Evolutionary conservation across 345 rosid genomes (phyloP), one percentile per base, ranked within the genome.

Genomic region (Populus davidiana): DNA sequence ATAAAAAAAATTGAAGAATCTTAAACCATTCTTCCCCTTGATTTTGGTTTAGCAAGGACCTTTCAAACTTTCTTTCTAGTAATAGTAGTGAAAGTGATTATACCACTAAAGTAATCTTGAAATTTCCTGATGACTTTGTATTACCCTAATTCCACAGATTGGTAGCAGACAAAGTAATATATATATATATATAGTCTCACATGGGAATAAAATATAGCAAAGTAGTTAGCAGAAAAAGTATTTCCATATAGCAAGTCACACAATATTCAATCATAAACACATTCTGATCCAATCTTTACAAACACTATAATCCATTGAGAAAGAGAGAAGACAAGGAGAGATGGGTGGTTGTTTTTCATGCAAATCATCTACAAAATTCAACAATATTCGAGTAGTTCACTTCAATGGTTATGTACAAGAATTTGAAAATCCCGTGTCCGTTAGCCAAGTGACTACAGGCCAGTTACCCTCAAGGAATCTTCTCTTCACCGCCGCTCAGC

Each of bases 401-500:
- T 77, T 84, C 68, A 82, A 74, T 67, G 91, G 91, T 5, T 38
- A 16, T 13, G 86, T 87, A 1, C 85, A 88, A 39, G 84, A 77
- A 35, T 87, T 85, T 35, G 81, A 77, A 8, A 67, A 78, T 47
- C 88, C 90, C 1, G 78, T 88, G 25, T 41, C 73, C 0, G 90
- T 78, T 4, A 35, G 85, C 56, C 76, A 87, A 73, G 73, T 84
- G 72, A 72, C 83, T 76, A 52, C 78, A 9, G 81, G 86, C 39
- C 23, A 77, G 6, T 81, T 85, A 31, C 70, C 76, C 18, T 54
- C 80, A 1, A 66, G 79, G 70, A 81, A 77, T 10, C 81, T 83
- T 31, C 67, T 89, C 12, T 86, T 79, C 85, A 87, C 92, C 16
- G 79, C 86, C n/a, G 62, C 83, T 44, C 78, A 85, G 74, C 87